These are phyloP conservation scores for Candida succiphila DNA, from an alignment of 805 yeast genomes.

Conservation along the genomic window DNA sequence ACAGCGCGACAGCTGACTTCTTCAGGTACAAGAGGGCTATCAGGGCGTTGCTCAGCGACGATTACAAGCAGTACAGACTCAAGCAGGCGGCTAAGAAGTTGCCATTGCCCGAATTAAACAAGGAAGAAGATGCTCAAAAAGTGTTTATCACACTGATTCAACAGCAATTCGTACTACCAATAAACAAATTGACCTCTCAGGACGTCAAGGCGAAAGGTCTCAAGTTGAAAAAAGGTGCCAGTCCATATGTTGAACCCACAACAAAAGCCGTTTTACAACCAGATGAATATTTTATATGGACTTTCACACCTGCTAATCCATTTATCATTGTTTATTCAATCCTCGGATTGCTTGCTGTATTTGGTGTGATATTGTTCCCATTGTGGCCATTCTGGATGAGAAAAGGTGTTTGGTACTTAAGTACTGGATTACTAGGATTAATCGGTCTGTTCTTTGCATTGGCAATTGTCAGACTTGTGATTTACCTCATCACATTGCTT, in stretches of 20 bases:
- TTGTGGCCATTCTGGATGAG: constrained; percentile 92
- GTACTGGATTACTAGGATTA: constrained; percentile 66
- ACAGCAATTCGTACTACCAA: constrained; percentile 67
- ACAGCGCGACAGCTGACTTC: constrained; percentile 66
- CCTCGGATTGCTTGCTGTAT: constrained; percentile 54
- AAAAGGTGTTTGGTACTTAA: constrained; percentile 81
- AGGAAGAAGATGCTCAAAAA: constrained; percentile 47
- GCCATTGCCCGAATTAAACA: constrained; percentile 26
- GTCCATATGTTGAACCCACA: constrained; percentile 49
- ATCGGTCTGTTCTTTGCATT: constrained; percentile 65
- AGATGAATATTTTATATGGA: constrained; percentile 78
- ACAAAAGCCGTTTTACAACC: constrained; percentile 51
- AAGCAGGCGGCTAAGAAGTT: constrained; percentile 30
- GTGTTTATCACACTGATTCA: constrained; percentile 61
- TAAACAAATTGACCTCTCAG: constrained; percentile 58
- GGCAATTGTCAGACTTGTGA: constrained; percentile 70
- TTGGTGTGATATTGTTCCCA: constrained; percentile 71
- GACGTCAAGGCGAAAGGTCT: constrained; percentile 55
- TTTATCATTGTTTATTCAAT: constrained; percentile 51
- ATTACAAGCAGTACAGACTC: constrained; percentile 35
- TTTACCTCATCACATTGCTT: constrained; percentile 52
- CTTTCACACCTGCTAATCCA: constrained; percentile 64
- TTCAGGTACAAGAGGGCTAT: constrained; percentile 79
- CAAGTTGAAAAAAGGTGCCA: constrained; percentile 45
- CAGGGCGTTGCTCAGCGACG: constrained; percentile 67